Evolutionary conservation across 1,284 basidiomycete species (phyloP).

Genomic region (Ceratobasidium sp.): DNA sequence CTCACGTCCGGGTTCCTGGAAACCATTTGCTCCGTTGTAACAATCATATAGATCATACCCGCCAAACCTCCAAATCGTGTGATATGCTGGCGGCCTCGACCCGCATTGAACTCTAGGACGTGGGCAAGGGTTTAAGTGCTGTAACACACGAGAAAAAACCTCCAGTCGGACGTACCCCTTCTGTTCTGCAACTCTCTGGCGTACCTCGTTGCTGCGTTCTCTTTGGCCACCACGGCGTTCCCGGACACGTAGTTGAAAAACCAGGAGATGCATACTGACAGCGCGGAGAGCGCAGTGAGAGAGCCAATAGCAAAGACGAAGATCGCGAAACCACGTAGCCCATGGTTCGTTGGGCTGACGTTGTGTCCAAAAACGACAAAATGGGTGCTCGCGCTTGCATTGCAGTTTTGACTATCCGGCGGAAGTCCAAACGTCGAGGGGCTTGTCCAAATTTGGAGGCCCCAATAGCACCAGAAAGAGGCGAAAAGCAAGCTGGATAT

Average conservation of each 20-base stretch:
- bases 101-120: background rate
- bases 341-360: constrained; percentile 11
- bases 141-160: background rate
- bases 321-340: constrained; percentile 37
- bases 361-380: constrained; percentile 39
- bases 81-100: constrained; percentile 18
- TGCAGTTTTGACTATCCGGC: background rate
- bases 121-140: background rate
- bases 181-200: constrained; percentile 21
- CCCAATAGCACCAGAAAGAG: constrained; percentile 41
- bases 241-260: background rate
- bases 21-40: constrained; percentile 42
- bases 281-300: constrained; percentile 6
- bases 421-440: constrained; percentile 30
- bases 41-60: constrained; percentile 41
- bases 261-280: constrained; percentile 16
- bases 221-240: background rate
- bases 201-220: constrained; percentile 13
- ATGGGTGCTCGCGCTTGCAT: background rate
- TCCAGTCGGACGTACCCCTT: background rate
- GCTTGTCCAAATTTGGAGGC: constrained; percentile 34
- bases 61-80: constrained; percentile 32
- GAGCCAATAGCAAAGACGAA: constrained; percentile 32
- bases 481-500: constrained; percentile 40
- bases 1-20: constrained; percentile 1